Conservation (phyloP, 164 flowering plant genomes). For the Chimonanthus salicifolius region DNA sequence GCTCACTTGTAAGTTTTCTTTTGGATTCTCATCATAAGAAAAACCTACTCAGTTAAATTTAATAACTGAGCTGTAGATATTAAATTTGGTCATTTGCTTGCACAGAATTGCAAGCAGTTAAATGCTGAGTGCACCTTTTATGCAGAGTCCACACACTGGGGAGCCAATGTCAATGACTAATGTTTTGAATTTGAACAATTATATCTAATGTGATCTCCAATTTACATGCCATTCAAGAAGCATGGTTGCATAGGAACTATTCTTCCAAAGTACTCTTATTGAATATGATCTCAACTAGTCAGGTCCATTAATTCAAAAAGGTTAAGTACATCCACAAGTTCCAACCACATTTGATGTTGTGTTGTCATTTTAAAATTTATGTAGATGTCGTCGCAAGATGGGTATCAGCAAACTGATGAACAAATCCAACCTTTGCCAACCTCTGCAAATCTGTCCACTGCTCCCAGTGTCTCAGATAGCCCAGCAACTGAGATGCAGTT, state of each 20-base stretch:
- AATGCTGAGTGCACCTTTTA: neutral
- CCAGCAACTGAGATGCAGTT: conserved; percentile 46
- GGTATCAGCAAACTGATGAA: conserved; percentile 45
- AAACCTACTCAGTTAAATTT: neutral
- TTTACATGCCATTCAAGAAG: neutral
- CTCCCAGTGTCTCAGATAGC: conserved; percentile 27
- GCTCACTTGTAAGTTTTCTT: conserved; percentile 52
- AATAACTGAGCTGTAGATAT: neutral
- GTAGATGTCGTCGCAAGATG: conserved; percentile 70
- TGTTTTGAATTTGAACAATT: too few species aligned
- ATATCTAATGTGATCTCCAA: neutral
- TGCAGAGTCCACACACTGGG: too few species aligned
- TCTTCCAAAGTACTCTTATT: neutral
- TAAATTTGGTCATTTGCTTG: neutral
- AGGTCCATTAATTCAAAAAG: too few species aligned
- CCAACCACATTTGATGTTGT: neutral
- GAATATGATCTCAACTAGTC: neutral
- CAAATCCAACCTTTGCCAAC: conserved; percentile 51
- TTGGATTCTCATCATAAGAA: neutral
- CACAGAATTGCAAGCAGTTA: neutral
- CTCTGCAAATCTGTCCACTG: conserved; percentile 34
- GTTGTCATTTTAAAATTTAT: conserved; percentile 5
- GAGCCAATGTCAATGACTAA: too few species aligned
- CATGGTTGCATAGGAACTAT: neutral
- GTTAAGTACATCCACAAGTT: neutral